Evolutionary conservation across 2,329 filamentous ascomycete species (phyloP).

Genomic region (Mollisia scopiformis): DNA sequence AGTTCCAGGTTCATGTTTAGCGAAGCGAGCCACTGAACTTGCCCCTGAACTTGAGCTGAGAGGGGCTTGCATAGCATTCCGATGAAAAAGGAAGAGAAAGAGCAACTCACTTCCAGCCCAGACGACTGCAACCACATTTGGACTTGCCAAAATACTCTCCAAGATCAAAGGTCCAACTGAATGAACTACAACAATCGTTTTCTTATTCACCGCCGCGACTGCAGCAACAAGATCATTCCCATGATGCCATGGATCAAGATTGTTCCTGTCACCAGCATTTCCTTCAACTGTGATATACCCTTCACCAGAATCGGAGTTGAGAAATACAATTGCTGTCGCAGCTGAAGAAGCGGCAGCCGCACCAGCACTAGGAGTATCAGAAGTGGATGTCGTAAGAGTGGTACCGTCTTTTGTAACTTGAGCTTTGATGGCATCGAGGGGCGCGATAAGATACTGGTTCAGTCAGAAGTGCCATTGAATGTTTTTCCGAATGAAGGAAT

Average conservation of each 20-base stretch:
- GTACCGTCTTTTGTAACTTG: conserved; percentile 56
- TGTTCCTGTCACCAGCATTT: conserved; percentile 57
- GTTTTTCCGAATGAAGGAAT: not conserved
- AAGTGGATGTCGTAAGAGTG: conserved; percentile 56
- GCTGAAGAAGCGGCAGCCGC: conserved; percentile 32
- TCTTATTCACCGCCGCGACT: conserved; percentile 60
- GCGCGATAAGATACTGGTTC: conserved; percentile 59
- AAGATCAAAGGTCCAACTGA: conserved; percentile 63
- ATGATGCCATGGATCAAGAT: conserved; percentile 59
- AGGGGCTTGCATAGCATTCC: not conserved
- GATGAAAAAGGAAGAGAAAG: conserved; percentile 38
- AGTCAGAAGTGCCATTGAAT: not conserved
- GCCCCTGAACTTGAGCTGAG: too few relatives aligned
- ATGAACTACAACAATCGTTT: conserved; percentile 67
- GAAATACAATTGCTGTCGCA: conserved; percentile 70
- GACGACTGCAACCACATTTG: conserved; percentile 64
- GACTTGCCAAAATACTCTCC: conserved; percentile 61
- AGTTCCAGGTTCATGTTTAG: conserved; percentile 62
- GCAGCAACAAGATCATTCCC: conserved; percentile 49
- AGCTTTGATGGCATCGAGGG: conserved; percentile 65
- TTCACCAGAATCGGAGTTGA: conserved; percentile 73
- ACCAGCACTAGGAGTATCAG: conserved; percentile 45
- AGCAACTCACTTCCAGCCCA: conserved; percentile 48
- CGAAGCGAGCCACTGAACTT: conserved; percentile 55
- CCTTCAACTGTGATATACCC: conserved; percentile 51